These are phyloP conservation scores for Kwoniella sp. DNA, from an alignment of 768 basidiomycete species.

Conservation along the genomic window DNA sequence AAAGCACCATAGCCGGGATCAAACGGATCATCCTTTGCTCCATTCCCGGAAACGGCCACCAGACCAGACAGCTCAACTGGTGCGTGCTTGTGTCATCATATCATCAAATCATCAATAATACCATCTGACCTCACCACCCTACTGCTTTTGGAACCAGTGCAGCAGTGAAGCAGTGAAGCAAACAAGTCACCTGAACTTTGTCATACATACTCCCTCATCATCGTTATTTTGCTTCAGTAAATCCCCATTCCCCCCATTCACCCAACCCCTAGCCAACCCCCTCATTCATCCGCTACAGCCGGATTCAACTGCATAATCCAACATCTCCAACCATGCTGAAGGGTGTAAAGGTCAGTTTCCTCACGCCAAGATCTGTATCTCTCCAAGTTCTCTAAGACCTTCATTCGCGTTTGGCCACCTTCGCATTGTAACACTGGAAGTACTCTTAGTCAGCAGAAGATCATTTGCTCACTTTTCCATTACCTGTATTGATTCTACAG, in stretches of 20 bases:
- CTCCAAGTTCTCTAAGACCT: not conserved
- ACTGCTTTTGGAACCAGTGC: too few relatives aligned
- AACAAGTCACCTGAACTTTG: not conserved
- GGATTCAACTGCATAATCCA: not conserved
- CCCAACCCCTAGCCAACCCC: not conserved
- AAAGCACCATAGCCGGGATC: not conserved
- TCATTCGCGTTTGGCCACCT: not conserved
- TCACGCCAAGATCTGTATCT: not conserved
- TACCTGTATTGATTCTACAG: conserved; percentile 7
- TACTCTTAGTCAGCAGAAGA: not conserved
- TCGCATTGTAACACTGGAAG: too few relatives aligned
- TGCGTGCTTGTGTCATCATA: conserved; percentile 1
- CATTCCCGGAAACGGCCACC: not conserved
- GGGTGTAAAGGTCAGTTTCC: conserved; percentile 47
- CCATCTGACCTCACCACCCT: too few relatives aligned
- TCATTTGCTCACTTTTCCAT: not conserved
- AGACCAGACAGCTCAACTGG: too few relatives aligned
- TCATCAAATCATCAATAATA: not conserved
- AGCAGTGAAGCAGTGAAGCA: too few relatives aligned
- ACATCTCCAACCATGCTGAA: conserved; percentile 38
- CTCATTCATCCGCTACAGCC: not conserved
- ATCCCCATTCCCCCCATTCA: not conserved
- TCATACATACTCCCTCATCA: conserved; percentile 1
- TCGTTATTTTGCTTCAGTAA: not conserved
- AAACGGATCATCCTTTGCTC: not conserved